Base-by-base conservation (phyloP, 768 basidiomycete genomes). In the Coprinopsis marcescibilis region DNA sequence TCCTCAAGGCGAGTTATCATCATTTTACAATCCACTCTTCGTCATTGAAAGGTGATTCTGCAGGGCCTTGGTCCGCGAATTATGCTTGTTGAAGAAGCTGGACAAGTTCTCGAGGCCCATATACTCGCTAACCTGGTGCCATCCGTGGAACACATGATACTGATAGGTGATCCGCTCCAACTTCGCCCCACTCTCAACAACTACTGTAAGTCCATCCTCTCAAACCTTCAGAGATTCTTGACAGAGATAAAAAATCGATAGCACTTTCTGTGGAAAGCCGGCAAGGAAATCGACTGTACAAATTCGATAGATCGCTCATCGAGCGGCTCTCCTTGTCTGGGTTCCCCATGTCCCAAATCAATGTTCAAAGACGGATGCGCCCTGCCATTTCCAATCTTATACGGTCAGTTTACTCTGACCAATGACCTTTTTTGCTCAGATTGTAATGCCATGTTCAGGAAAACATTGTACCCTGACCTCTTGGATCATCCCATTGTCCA, bases 141-240 rank as follows among this genome's bases (percentile, higher is more conserved):
- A 0, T 76, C 80, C 2, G 72, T 89, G 0, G 73, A 88, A 48
- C 86, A 89, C 30, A 65, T 89, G 17, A 86, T 90, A 48, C 67
- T 81, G 34, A 88, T 89, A n/a, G 88, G 88, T 0, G 88, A 90
- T 51, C 88, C 87, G 4, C 68, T 76, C 1, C 88, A 89, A 61
- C 69, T 90, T 1, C 76, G 88, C 1, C 86, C 83, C 0, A 85
- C 72, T 0, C 50, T 88, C 36, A 77, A 78, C 26, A 84, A 77
- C 14, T 88, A 69, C 50, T 50, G 85, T 85, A 47, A 21, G 76
- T 59, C 21, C 33, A 20, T 44, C 48, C 34, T 45, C 24, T 8
- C 2, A 17, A 41, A 27, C 34, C 2, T 49, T 25, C 13, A n/a
- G 8, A n/a, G n/a, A n/a, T n/a, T n/a, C n/a, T n/a, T n/a, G n/a